phyloP scores from a whole-genome alignment of 2,329 filamentous ascomycete genomes.

The Epichloe elymi region DNA sequence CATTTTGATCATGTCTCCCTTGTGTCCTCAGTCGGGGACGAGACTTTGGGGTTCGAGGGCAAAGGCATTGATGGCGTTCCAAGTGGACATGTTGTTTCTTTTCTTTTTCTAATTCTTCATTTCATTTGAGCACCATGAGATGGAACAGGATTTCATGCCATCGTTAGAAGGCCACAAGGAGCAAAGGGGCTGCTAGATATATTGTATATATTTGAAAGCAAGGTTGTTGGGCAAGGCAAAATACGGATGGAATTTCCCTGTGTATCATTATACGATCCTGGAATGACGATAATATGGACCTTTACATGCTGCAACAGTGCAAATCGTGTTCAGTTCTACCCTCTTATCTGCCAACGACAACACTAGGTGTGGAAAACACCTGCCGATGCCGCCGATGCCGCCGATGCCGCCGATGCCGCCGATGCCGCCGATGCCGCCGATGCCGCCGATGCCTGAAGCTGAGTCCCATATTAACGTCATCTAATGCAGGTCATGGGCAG shows the following conservation, averaged over 20 bases:
- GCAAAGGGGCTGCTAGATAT: not conserved
- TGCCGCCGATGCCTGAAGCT: constrained; percentile 5
- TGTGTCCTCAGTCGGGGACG: not conserved
- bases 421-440: too few relatives aligned
- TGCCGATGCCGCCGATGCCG: constrained; percentile 11
- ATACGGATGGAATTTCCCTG: not conserved
- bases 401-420: constrained; percentile 5
- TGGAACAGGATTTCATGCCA: not conserved
- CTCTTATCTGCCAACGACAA: too few relatives aligned
- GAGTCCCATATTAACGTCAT: not conserved
- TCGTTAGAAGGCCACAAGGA: not conserved
- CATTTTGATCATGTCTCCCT: not conserved
- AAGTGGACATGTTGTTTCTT: not conserved
- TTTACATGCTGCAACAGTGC: not conserved
- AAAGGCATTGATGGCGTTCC: not conserved
- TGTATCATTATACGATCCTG: not conserved
- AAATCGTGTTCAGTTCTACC: not conserved
- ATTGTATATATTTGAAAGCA: not conserved
- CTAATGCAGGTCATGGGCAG: not conserved
- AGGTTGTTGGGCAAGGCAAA: not conserved
- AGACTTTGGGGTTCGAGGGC: not conserved
- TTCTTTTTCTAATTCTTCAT: not conserved
- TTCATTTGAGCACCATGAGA: not conserved
- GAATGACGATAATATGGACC: not conserved
- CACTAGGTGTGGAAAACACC: not conserved